These are phyloP conservation scores for Eutypa lata DNA, from an alignment of 2,329 filamentous ascomycete species.

Conservation along the genomic window DNA sequence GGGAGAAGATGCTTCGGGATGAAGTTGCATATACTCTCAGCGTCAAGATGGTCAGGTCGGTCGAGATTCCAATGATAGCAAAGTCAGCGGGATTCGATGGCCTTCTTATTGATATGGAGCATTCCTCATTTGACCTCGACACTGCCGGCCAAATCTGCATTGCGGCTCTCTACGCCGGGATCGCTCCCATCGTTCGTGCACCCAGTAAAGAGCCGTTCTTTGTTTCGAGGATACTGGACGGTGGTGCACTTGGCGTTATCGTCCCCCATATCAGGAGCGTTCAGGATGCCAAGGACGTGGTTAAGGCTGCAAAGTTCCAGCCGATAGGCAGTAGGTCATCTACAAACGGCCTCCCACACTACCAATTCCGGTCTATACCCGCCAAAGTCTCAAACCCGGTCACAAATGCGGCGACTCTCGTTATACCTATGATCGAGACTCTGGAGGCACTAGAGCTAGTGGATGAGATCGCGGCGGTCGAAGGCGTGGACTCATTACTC, in stretches of 20 bases:
- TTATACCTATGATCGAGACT: conserved; percentile 38
- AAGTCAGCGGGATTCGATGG: conserved; percentile 27
- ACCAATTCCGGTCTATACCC: conserved; percentile 9
- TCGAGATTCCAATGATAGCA: conserved; percentile 27
- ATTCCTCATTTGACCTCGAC: conserved; percentile 26
- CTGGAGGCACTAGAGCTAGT: conserved; percentile 28
- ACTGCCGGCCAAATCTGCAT: conserved; percentile 24
- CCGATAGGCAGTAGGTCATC: conserved; percentile 22
- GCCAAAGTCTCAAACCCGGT: conserved; percentile 13
- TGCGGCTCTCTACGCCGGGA: conserved; percentile 20
- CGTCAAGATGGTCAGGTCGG: conserved; percentile 7
- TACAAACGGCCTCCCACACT: conserved; percentile 20
- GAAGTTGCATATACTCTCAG: conserved; percentile 24
- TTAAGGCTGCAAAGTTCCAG: conserved; percentile 20
- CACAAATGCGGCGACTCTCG: conserved; percentile 30
- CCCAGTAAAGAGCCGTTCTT: conserved; percentile 28
- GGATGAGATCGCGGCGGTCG: conserved; percentile 17
- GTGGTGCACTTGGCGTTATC: conserved; percentile 26
- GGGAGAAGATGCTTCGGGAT: conserved; percentile 22
- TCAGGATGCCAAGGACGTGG: conserved; percentile 18
- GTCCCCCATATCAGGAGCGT: conserved; percentile 23
- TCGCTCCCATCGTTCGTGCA: conserved; percentile 29
- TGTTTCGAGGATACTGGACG: conserved; percentile 29
- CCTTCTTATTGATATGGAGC: conserved; percentile 35
- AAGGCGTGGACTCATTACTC: conserved; percentile 40